Evolutionary conservation across 805 yeast genomes (phyloP), one percentile per base, ranked within the genome.

Genomic region (Sporopachydermia lactativora): DNA sequence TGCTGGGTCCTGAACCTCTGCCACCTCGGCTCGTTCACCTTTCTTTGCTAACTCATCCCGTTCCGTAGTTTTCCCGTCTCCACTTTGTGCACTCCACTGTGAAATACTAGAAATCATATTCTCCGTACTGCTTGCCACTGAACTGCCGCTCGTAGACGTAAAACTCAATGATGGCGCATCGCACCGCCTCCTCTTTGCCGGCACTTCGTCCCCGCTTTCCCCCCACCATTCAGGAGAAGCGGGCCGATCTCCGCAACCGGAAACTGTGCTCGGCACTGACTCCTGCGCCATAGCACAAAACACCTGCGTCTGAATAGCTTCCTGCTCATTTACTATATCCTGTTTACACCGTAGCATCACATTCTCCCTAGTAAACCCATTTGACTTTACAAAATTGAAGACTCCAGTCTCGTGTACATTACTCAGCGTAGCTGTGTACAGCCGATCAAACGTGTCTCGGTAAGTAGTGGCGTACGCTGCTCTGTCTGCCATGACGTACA

Each of bases 401-500:
- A 24, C 79, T 60, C 80, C 73, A 49, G 78, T 60, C 42, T 75
- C 72, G 42, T 73, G 71, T 48, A 76, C 57, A 48, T 77, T 75
- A 39, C 75, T 77, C 18, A 75, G 66, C 0, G 83, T 76, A 4
- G 81, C 79, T 47, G 66, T 63, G 75, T 75, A 71, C 43, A 77
- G 55, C 48, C 74, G 78, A 51, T 77, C 84, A 57, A 77, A 77
- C 1, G 80, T 74, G 49, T 77, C 81, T 52, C 83, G 62, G 50
- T 75, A 77, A 34, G 69, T 68, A 14, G 73, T 52, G 1, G 80
- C 81, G 56, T 75, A 72, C 48, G 68, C 68, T 1, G 81, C 71
- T 44, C 82, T 62, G 49, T 77, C 82, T 14, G 78, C 68, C 78
- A 77, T 73, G 4, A 75, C 80, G 51, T 73, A 76, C 14, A 77